A percentile compares a stretch with the other conserved stretches of the same genome.
Conservation (phyloP, 1,284 basidiomycete species). For the Pascua sp. region DNA sequence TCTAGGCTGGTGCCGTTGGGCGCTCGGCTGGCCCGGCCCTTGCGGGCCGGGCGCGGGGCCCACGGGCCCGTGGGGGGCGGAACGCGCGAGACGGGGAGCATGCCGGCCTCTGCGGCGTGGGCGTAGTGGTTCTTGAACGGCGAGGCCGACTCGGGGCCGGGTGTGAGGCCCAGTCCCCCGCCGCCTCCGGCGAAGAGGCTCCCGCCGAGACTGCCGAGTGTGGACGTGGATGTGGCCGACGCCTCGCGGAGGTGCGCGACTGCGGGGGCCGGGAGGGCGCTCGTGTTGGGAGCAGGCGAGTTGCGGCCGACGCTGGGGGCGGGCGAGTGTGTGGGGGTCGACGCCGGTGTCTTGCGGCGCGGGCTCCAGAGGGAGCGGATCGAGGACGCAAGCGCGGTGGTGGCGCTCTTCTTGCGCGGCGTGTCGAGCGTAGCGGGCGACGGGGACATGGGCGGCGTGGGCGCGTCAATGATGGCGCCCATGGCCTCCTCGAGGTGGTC, state of each 20-base stretch:
- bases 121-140: constrained; percentile 72
- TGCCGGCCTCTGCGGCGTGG: constrained; percentile 62
- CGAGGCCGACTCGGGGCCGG: not conserved
- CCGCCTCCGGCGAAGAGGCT: not conserved
- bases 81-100: constrained; percentile 62
- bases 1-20: not conserved
- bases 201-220: not conserved
- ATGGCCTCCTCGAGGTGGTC: constrained; percentile 91
- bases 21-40: constrained; percentile 29
- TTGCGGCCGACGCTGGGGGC: not conserved
- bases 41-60: constrained; percentile 50
- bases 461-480: constrained; percentile 58
- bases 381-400: constrained; percentile 49
- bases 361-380: constrained; percentile 61
- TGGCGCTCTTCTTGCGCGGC: constrained; percentile 5
- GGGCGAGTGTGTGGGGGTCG: not conserved
- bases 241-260: not conserved
- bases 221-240: not conserved
- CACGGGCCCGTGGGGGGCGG: constrained; percentile 56
- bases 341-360: not conserved
- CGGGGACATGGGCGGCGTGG: not conserved
- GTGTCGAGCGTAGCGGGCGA: not conserved
- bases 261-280: not conserved
- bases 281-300: not conserved
- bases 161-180: not conserved